Percentiles rank a stretch among this genome's conserved stretches.
phyloP scores from a whole-genome alignment of 352 stramenopile genomes.

The Phytophthora palmivora region DNA sequence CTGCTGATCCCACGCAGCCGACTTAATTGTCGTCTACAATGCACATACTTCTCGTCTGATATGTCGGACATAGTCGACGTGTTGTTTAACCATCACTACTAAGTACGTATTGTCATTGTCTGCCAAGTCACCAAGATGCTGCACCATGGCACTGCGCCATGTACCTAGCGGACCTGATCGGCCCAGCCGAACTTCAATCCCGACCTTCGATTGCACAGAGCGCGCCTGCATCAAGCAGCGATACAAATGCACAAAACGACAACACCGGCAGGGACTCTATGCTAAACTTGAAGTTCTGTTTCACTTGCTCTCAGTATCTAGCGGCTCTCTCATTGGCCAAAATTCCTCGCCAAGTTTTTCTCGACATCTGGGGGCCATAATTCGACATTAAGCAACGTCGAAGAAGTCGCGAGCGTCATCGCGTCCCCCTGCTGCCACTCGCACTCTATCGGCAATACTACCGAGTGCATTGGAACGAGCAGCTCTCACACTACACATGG shows the following conservation, averaged over 20 bases:
- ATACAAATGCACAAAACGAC: slow-evolving; percentile 21
- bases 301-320: slow-evolving; percentile 1
- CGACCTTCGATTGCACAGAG: slow-evolving; percentile 22
- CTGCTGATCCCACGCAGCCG: too few species aligned
- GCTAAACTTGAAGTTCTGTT: slow-evolving; percentile 26
- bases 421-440: not conserved
- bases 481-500: slow-evolving; percentile 15
- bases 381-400: slow-evolving; percentile 8
- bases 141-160: not conserved
- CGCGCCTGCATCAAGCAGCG: too few species aligned
- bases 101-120: too few species aligned
- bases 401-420: slow-evolving; percentile 12
- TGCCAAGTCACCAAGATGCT: not conserved
- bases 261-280: slow-evolving; percentile 10
- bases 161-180: slow-evolving; percentile 16
- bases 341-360: slow-evolving; percentile 11
- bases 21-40: too few species aligned
- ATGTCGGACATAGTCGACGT: too few species aligned
- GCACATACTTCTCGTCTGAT: too few species aligned
- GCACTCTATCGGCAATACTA: not conserved
- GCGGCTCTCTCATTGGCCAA: slow-evolving; percentile 12
- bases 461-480: slow-evolving; percentile 1
- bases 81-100: too few species aligned
- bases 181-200: slow-evolving; percentile 35
- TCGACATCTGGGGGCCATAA: slow-evolving; percentile 25